Evolutionary conservation across 768 basidiomycete genomes (phyloP).

Genomic region (Boletus patriciae): DNA sequence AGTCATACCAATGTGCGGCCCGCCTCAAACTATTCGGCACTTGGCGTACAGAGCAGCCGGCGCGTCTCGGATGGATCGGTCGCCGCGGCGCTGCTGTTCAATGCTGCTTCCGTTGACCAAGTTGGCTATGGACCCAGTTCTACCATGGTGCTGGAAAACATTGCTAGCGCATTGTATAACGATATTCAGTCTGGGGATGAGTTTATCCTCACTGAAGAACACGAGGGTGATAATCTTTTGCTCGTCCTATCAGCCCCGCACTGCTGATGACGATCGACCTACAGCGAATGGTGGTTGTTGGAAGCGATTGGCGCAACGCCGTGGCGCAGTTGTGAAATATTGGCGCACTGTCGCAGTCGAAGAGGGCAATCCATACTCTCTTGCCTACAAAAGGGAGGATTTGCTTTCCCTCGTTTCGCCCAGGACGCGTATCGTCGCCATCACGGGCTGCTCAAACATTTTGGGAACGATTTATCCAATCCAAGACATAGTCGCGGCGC

Average conservation of each 20-base stretch:
- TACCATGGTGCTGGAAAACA: constrained; percentile 67
- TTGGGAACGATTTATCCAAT: constrained; percentile 67
- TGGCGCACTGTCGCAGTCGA: constrained; percentile 55
- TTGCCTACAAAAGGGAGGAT: constrained; percentile 52
- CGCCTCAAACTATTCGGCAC: constrained; percentile 64
- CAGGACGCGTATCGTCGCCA: constrained; percentile 70
- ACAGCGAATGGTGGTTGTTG: constrained; percentile 74
- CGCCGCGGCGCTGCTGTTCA: constrained; percentile 59
- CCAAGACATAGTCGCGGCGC: constrained; percentile 51
- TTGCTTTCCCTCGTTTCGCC: constrained; percentile 61
- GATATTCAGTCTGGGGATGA: constrained; percentile 63
- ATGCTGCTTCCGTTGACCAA: constrained; percentile 61
- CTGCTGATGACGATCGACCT: not conserved
- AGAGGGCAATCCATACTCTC: constrained; percentile 64
- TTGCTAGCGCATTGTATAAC: constrained; percentile 58
- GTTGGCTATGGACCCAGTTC: constrained; percentile 67
- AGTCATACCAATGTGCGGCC: constrained; percentile 72
- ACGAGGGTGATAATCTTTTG: constrained; percentile 58
- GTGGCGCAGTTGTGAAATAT: constrained; percentile 52
- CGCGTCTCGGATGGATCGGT: constrained; percentile 51
- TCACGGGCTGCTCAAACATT: constrained; percentile 75
- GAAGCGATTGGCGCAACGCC: constrained; percentile 68
- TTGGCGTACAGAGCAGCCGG: constrained; percentile 52
- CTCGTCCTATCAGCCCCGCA: not conserved
- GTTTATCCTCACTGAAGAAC: constrained; percentile 76